Evolutionary conservation across 202 grass and related monocot genomes (phyloP).

Genomic region (Schoenoplectus tabernaemontani): DNA sequence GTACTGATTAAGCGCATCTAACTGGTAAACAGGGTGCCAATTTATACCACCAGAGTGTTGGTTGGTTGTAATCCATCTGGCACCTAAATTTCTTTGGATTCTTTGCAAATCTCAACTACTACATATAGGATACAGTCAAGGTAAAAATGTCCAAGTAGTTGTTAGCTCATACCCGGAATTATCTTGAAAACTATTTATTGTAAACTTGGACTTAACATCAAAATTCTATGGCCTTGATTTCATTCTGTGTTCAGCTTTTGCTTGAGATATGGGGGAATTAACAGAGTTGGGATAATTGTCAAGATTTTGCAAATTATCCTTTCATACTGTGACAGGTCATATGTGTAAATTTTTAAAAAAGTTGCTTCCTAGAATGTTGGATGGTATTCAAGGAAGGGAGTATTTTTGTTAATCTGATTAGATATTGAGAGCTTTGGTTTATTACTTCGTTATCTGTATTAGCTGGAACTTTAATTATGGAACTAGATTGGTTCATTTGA

Average conservation of each 20-base stretch:
- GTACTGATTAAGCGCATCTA: conserved; percentile 15
- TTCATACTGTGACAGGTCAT: background rate
- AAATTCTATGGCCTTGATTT: background rate
- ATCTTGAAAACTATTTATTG: background rate
- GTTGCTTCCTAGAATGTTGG: background rate
- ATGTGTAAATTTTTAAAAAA: background rate
- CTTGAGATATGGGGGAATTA: background rate
- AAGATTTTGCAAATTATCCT: background rate
- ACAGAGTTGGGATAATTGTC: background rate
- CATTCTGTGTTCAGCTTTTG: background rate
- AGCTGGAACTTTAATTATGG: background rate
- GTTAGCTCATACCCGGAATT: background rate
- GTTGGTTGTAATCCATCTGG: background rate
- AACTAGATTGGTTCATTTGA: background rate
- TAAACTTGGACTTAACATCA: background rate
- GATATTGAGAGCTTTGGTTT: background rate
- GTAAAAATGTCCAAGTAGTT: background rate
- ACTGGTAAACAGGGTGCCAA: background rate
- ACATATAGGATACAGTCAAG: background rate
- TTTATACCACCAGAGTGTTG: no score
- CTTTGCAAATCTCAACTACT: background rate
- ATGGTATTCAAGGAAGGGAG: background rate
- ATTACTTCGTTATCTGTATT: background rate
- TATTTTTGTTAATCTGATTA: background rate
- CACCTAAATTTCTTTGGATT: background rate